These are phyloP conservation scores for Onygena corvina DNA, from an alignment of 2,329 filamentous ascomycete species.

Conservation along the genomic window DNA sequence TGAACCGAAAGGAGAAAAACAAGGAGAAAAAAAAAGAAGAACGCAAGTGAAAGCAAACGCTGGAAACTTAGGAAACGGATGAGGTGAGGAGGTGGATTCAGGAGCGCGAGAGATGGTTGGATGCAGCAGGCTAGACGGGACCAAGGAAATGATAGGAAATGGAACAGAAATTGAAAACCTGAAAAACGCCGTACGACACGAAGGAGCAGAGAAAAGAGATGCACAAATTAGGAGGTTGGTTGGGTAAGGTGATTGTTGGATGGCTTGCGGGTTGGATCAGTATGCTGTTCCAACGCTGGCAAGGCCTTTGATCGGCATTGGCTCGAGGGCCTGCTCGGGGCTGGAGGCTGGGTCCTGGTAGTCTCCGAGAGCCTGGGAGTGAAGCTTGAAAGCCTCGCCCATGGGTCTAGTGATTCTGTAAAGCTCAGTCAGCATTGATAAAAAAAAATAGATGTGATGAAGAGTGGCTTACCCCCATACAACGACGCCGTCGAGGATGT, in stretches of 20 bases:
- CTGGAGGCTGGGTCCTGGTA: constrained; percentile 56
- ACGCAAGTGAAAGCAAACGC: constrained; percentile 37
- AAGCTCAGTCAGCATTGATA: constrained; percentile 32
- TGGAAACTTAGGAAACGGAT: constrained; percentile 10
- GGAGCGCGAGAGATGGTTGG: background rate
- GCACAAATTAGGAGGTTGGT: background rate
- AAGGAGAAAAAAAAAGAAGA: constrained; percentile 24
- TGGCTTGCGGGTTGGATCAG: constrained; percentile 17
- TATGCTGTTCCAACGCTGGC: constrained; percentile 34
- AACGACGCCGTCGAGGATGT: constrained; percentile 95
- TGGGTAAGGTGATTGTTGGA: background rate
- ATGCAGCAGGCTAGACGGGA: background rate
- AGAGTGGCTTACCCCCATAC: constrained; percentile 86
- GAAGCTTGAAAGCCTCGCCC: constrained; percentile 95
- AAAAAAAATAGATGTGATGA: background rate
- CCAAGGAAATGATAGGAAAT: background rate
- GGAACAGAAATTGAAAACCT: constrained; percentile 6
- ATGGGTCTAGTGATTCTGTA: constrained; percentile 58
- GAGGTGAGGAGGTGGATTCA: background rate
- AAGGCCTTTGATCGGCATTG: constrained; percentile 35
- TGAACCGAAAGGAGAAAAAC: constrained; percentile 18
- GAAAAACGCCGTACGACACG: constrained; percentile 15
- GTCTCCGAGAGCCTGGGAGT: constrained; percentile 85
- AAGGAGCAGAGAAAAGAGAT: background rate
- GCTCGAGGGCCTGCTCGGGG: constrained; percentile 30